A percentile compares a stretch with the other conserved stretches of the same genome.
Evolutionary conservation across 2,329 filamentous ascomycete genomes (phyloP).

Genomic region (Penicillium olsonii): DNA sequence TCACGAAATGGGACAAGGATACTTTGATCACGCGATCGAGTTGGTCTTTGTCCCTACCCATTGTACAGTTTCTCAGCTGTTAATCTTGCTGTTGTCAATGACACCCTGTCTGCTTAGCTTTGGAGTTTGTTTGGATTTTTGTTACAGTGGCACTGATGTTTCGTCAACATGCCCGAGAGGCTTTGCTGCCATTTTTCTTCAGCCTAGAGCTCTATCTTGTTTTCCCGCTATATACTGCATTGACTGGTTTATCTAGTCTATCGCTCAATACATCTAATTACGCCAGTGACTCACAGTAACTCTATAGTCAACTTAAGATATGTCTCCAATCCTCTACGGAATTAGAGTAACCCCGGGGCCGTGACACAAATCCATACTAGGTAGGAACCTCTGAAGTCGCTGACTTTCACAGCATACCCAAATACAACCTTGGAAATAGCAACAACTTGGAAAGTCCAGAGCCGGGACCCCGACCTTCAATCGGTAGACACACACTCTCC

Average conservation of each 20-base stretch:
- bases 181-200: background rate
- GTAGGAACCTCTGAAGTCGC: too few relatives aligned
- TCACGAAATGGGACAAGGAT: constrained; percentile 10
- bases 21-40: constrained; percentile 1
- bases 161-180: background rate
- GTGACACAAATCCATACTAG: too few relatives aligned
- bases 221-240: background rate
- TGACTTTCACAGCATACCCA: too few relatives aligned
- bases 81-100: background rate
- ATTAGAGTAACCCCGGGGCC: too few relatives aligned
- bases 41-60: background rate
- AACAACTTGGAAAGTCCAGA: too few relatives aligned
- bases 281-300: too few relatives aligned
- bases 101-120: constrained; percentile 1
- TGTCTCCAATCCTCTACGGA: too few relatives aligned
- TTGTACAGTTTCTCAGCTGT: constrained; percentile 15
- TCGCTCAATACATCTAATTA: too few relatives aligned
- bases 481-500: too few relatives aligned
- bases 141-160: background rate
- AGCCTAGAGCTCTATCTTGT: background rate
- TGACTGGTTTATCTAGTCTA: background rate
- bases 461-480: too few relatives aligned
- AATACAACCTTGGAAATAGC: too few relatives aligned
- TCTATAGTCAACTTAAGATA: too few relatives aligned
- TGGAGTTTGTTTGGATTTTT: constrained; percentile 8